Evolutionary conservation across 1,284 basidiomycete genomes (phyloP).

Genomic region (Dichomitus squalens): DNA sequence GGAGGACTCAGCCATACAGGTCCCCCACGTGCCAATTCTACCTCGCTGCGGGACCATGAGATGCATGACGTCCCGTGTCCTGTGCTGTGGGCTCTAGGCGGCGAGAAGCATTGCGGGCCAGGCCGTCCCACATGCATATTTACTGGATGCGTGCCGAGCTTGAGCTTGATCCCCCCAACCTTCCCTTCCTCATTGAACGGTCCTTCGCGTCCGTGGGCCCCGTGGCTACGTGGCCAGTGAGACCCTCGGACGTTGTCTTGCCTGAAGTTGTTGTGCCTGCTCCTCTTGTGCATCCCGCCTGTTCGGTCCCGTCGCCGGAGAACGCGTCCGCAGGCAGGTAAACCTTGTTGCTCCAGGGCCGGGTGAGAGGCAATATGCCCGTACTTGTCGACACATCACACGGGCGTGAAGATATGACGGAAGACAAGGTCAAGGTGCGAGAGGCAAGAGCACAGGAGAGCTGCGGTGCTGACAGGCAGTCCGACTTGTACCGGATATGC

Average conservation of each 20-base stretch:
- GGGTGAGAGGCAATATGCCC: slow-evolving; percentile 21
- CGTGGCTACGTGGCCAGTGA: background rate
- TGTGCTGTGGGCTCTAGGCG: no score
- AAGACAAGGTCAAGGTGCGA: background rate
- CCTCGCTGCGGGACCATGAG: no score
- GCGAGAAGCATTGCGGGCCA: background rate
- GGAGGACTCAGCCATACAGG: no score
- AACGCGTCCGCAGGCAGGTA: background rate
- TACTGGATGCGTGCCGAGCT: background rate
- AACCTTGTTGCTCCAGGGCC: background rate
- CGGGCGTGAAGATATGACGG: background rate
- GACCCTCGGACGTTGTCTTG: background rate
- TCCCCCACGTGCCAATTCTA: no score
- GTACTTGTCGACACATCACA: slow-evolving; percentile 8
- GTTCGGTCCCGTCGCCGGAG: background rate
- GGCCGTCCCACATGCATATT: background rate
- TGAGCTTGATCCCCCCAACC: background rate
- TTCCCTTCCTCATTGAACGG: background rate
- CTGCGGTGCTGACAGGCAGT: background rate
- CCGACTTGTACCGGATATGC: no score
- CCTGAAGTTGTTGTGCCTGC: background rate
- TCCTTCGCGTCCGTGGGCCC: background rate
- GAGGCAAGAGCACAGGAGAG: background rate
- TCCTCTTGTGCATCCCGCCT: no score
- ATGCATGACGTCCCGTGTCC: no score